Evolutionary conservation across 805 yeast genomes (phyloP), one percentile per base, ranked within the genome.

Genomic region (Maudiozyma saulgeensis): DNA sequence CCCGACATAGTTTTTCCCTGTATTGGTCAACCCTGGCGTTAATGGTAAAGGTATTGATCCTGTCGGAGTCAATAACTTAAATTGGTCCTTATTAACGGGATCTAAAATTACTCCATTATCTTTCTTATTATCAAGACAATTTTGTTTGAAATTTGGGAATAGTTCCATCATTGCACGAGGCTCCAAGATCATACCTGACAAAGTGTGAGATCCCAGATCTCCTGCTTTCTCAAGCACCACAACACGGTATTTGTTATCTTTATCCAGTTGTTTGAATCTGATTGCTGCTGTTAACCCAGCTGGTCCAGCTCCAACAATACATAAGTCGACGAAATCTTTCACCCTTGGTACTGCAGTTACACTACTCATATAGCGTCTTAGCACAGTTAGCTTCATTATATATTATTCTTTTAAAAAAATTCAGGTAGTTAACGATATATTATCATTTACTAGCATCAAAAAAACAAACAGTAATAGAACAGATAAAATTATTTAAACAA

Each of bases 261-360:
- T 70, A 61, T 90, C 96, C 35, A 91, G 69, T 64, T 90, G 96
- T 66, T 93, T 93, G 52, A 88, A 72, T 56, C 78, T 77, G 53
- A 93, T 93, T 12, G 98, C 98, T 1, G 99, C 84, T 1, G 96
- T 90, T 46, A 93, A 71, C 3, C 99, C 99, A 1, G 98, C 95
- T 6, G 98, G 98, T 0, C 99, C 99, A 35, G 95, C 98, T 41
- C 99, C 99, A 2, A 93, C 96, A 46, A 93, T 88, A 60, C 95
- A 86, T 21, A 93, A 96, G 66, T 93, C 99, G 13, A 87, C 96
- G 32, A 79, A 78, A 61, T 93, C 99, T 13, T 75, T 78, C 6
- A 86, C 95, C 49, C 98, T 73, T 53, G 52, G 52, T n/a, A 41
- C 43, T 18, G 44, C n/a, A 8, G 32, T 7, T 8, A 44, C 26